Evolutionary conservation across 441 rosid species (phyloP).

Genomic region (Melianthus villosus): DNA sequence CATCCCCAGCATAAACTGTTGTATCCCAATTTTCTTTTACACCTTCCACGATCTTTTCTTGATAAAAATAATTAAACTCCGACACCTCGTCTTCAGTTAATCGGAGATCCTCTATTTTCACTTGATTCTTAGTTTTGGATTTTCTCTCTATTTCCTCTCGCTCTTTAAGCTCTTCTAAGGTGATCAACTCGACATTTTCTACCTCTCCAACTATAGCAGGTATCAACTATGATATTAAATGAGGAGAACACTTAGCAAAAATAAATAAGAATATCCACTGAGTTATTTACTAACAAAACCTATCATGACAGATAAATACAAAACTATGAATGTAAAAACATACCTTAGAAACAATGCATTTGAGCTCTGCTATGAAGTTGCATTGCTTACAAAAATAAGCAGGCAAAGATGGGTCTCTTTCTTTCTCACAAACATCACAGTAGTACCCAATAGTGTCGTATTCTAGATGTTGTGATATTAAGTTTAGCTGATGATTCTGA

Average conservation of each 20-base stretch:
- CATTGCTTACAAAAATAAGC: conserved; percentile 7
- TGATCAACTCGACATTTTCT: background rate
- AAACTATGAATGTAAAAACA: background rate
- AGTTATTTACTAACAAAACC: background rate
- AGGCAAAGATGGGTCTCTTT: conserved; percentile 1
- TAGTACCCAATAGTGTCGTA: conserved; percentile 1
- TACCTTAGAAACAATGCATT: conserved; percentile 6
- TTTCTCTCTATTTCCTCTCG: background rate
- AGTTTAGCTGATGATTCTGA: conserved; percentile 9
- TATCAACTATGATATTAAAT: too few relatives aligned
- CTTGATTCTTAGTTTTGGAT: background rate
- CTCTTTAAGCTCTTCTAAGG: background rate
- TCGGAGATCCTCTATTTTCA: background rate
- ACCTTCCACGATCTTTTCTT: too few relatives aligned
- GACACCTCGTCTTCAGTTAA: background rate
- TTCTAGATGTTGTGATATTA: background rate
- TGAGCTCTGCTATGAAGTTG: conserved; percentile 2
- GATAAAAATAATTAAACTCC: too few relatives aligned
- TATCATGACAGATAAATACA: background rate
- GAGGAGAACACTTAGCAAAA: background rate
- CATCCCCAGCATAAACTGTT: too few relatives aligned
- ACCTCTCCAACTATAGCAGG: too few relatives aligned
- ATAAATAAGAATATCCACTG: background rate
- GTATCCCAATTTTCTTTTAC: too few relatives aligned
- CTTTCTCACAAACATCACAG: conserved; percentile 13